Evolutionary conservation across 345 rosid genomes (phyloP).

Genomic region (Microcos paniculata): DNA sequence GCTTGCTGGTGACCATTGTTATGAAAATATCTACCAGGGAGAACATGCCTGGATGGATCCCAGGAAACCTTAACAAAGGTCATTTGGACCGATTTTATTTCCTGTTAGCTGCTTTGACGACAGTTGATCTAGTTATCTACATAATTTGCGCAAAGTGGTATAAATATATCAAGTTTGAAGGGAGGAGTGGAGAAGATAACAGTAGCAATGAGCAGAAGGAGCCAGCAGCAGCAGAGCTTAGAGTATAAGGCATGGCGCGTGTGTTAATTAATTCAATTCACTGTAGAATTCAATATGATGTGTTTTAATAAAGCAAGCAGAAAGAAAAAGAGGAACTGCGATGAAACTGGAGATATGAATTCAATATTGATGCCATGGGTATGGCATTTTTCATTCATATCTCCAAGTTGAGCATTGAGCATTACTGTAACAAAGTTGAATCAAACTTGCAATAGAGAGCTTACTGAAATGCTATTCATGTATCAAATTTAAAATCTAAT

Average conservation of each 20-base stretch:
- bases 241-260: neutral
- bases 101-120: conserved; percentile 78
- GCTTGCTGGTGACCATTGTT: conserved; percentile 73
- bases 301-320: too few species aligned
- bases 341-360: too few species aligned
- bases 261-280: too few species aligned
- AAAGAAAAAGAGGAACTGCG: too few species aligned
- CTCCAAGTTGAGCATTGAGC: too few species aligned
- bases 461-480: too few species aligned
- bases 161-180: conserved; percentile 58
- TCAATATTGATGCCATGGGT: too few species aligned
- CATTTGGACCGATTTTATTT: conserved; percentile 89
- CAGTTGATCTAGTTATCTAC: conserved; percentile 64
- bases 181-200: conserved; percentile 16
- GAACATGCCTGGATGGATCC: conserved; percentile 92
- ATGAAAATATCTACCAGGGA: conserved; percentile 75
- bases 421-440: too few species aligned
- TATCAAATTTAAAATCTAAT: too few species aligned
- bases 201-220: neutral
- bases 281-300: too few species aligned
- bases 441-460: too few species aligned
- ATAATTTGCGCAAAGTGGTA: conserved; percentile 78
- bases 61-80: conserved; percentile 85
- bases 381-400: too few species aligned
- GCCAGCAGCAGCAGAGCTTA: neutral